Conservation (phyloP, 768 basidiomycete species). For the Pholiota molesta region DNA sequence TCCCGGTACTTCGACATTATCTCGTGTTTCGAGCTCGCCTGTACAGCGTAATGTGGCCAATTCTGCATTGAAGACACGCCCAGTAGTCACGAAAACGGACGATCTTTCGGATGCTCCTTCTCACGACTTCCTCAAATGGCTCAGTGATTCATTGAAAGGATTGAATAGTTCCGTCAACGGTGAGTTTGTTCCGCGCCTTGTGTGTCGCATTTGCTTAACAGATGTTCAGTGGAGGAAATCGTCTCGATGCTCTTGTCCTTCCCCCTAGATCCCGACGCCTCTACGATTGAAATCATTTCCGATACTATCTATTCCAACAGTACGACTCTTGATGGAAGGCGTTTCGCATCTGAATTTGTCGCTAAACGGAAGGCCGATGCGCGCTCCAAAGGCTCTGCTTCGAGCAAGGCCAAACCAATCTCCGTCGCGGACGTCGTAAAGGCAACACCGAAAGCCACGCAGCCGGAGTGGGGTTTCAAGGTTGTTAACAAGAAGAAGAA, state of each 20-base stretch:
- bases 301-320: constrained; percentile 95
- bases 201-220: constrained; percentile 3
- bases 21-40: constrained; percentile 35
- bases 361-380: constrained; percentile 86
- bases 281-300: constrained; percentile 88
- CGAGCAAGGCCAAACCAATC: constrained; percentile 51
- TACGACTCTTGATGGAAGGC: constrained; percentile 91
- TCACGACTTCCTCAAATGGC: constrained; percentile 91
- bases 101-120: constrained; percentile 73
- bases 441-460: constrained; percentile 74
- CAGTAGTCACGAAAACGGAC: constrained; percentile 49
- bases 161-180: constrained; percentile 73
- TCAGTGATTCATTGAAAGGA: constrained; percentile 82
- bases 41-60: constrained; percentile 37
- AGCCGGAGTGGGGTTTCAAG: constrained; percentile 87
- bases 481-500: constrained; percentile 94
- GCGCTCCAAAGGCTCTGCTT: constrained; percentile 45
- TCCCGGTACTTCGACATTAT: constrained; percentile 17
- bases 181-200: constrained; percentile 32
- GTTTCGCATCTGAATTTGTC: constrained; percentile 93
- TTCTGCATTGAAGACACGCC: constrained; percentile 28
- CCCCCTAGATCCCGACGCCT: constrained; percentile 84
- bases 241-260: constrained; percentile 94
- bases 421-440: constrained; percentile 93
- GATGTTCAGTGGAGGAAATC: constrained; percentile 87